These are phyloP conservation scores for Aspergillus baeticus DNA, from an alignment of 495 filamentous ascomycete genomes.

Conservation along the genomic window DNA sequence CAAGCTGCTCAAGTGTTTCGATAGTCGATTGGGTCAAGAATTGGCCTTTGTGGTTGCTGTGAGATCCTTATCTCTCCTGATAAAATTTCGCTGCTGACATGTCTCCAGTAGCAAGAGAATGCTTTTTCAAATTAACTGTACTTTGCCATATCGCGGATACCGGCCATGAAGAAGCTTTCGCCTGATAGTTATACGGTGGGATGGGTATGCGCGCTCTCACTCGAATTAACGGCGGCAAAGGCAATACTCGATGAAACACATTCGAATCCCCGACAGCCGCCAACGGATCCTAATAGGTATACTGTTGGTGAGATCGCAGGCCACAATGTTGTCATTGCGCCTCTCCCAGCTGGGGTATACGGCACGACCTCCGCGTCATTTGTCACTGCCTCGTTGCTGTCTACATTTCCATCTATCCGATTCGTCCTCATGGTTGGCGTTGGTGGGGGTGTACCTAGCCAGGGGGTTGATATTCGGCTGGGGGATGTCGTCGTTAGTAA, in stretches of 20 bases:
- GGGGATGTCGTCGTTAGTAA: constrained; percentile 37
- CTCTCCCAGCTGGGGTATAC: constrained; percentile 11
- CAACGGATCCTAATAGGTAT: constrained; percentile 30
- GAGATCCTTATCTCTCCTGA: background rate
- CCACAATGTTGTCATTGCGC: no score
- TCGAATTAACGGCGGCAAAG: constrained; percentile 29
- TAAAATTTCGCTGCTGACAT: background rate
- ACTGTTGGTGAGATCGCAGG: constrained; percentile 31
- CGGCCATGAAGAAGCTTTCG: background rate
- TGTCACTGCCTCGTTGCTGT: constrained; percentile 1
- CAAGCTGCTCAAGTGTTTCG: background rate
- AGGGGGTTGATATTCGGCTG: constrained; percentile 27
- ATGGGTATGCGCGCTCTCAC: constrained; percentile 34
- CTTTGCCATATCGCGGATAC: background rate
- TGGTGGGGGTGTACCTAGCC: constrained; percentile 29
- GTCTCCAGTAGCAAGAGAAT: background rate
- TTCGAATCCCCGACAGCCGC: constrained; percentile 16
- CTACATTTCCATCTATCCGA: constrained; percentile 21
- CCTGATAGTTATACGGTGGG: constrained; percentile 24
- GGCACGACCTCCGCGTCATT: constrained; percentile 27
- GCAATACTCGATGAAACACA: constrained; percentile 28
- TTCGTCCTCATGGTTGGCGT: constrained; percentile 36
- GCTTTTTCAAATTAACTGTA: background rate
- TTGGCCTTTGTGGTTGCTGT: background rate
- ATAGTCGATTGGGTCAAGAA: background rate